Evolutionary conservation across 176 grass and related monocot species (phyloP), one percentile per base, ranked within the genome.

Genomic region (Canna indica): DNA sequence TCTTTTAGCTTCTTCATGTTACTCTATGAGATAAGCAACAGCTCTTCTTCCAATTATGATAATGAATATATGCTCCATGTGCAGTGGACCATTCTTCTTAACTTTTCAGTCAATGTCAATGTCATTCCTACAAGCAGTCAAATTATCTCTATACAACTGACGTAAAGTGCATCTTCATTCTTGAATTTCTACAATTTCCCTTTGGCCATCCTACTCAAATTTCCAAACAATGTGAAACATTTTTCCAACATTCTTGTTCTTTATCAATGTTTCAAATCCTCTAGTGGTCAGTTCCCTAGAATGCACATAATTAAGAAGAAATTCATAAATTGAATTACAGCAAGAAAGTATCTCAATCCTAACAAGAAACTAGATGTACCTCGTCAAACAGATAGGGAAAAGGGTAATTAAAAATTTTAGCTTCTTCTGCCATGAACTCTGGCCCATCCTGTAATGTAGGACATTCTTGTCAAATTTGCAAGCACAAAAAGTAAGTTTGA

Each of bases 341-440:
- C 22, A 14, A 16, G 7, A 26, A 73, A 54, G 28, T 38, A 44
- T 6, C 33, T 14, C 36, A 56, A 67, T 20, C 24, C 27, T 57
- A 36, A 46, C 3, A 45, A 16, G 29, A 54, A 58, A 20, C 34
- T 64, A 20, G 47, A 34, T 74, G 73, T 66, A 96, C 92, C 85
- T 91, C 86, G 72, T 96, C 92, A 62, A 89, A 90, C 15, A 91
- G 79, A 78, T 96, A 96, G 5, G 92, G 86, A 10, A 96, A 96
- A 72, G 88, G 72, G 69, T 96, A 96, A 12, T 84, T 91, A 73
- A 89, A 89, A 10, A 71, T 66, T 70, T 91, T 87, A 72, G 86
- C 86, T 15, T 96, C 92, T 72, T 89, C 81, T 28, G 83, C 86
- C 79, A 96, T 91, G n/a, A 29, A 65, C 16, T 90, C 77, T 58